These are phyloP conservation scores for Leptodermis oblonga DNA, from an alignment of 257 asterid genomes.

Conservation along the genomic window DNA sequence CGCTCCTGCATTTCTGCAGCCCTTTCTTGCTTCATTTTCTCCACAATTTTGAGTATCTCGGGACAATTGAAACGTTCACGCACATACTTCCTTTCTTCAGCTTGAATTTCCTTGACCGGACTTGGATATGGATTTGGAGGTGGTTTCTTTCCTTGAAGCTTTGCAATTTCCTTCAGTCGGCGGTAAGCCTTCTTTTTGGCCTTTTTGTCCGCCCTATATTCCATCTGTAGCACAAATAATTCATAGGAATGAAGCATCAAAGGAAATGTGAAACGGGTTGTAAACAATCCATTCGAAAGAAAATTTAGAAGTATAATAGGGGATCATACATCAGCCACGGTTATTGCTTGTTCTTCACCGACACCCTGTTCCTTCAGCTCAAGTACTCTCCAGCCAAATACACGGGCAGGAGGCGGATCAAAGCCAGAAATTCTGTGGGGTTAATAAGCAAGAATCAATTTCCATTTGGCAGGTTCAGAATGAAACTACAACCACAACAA, in stretches of 20 bases:
- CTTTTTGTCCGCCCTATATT: constrained; percentile 54
- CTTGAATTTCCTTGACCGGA: constrained; percentile 75
- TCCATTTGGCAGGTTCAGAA: not conserved
- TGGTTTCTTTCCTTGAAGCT: constrained; percentile 62
- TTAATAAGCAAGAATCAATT: not conserved
- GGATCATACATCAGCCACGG: constrained; percentile 69
- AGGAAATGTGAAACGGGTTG: not conserved
- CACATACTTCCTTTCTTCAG: constrained; percentile 62
- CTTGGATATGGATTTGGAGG: constrained; percentile 81
- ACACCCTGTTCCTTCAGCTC: constrained; percentile 82
- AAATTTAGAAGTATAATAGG: constrained; percentile 2
- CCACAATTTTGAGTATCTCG: constrained; percentile 27
- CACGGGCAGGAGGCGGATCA: constrained; percentile 80
- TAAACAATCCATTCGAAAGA: not conserved
- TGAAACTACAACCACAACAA: not conserved
- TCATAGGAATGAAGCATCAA: not conserved
- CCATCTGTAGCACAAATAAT: constrained; percentile 46
- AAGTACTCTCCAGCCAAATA: constrained; percentile 75
- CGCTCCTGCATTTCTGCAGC: constrained; percentile 39
- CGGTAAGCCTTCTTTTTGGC: constrained; percentile 56
- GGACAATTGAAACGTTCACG: constrained; percentile 57
- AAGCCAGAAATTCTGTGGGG: constrained; percentile 52
- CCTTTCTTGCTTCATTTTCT: constrained; percentile 46
- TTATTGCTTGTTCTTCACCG: constrained; percentile 54
- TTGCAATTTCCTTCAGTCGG: constrained; percentile 63